Evolutionary conservation across 1,284 basidiomycete species (phyloP).

Genomic region (Moesziomyces sp.): DNA sequence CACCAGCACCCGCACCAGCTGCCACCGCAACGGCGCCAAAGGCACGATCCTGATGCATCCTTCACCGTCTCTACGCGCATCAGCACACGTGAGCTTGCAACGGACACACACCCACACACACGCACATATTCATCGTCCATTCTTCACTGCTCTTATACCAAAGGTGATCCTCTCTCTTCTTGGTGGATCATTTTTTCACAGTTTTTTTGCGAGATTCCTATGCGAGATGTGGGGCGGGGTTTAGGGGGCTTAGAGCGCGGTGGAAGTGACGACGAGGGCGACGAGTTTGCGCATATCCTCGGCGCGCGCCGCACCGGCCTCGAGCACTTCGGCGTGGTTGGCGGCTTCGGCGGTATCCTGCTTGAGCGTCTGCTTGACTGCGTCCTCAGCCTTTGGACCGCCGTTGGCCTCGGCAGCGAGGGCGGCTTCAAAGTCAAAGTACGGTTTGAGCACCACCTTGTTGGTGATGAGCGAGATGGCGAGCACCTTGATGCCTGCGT

Average conservation of each 20-base stretch:
- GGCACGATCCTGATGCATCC: conserved; percentile 16
- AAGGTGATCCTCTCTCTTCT: neutral
- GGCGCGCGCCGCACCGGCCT: conserved; percentile 76
- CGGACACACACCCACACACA: too few species aligned
- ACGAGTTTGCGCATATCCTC: conserved; percentile 76
- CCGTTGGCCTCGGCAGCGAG: conserved; percentile 75
- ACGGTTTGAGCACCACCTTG: conserved; percentile 78
- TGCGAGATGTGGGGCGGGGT: too few species aligned
- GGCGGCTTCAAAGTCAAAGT: conserved; percentile 78
- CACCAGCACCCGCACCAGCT: conserved; percentile 7
- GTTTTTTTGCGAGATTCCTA: too few species aligned
- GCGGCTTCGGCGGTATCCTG: conserved; percentile 72
- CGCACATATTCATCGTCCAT: too few species aligned
- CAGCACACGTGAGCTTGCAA: neutral
- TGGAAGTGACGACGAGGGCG: conserved; percentile 13
- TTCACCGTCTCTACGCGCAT: neutral
- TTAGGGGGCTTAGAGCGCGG: neutral
- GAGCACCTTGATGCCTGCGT: conserved; percentile 76
- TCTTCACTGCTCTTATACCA: too few species aligned
- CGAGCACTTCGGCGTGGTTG: conserved; percentile 84
- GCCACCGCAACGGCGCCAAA: neutral
- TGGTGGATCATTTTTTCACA: neutral
- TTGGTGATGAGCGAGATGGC: conserved; percentile 85
- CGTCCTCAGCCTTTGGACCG: conserved; percentile 9
- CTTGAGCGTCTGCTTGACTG: conserved; percentile 59